Conservation (phyloP, 2,329 filamentous ascomycete species). For the Neofusicoccum ribis region DNA sequence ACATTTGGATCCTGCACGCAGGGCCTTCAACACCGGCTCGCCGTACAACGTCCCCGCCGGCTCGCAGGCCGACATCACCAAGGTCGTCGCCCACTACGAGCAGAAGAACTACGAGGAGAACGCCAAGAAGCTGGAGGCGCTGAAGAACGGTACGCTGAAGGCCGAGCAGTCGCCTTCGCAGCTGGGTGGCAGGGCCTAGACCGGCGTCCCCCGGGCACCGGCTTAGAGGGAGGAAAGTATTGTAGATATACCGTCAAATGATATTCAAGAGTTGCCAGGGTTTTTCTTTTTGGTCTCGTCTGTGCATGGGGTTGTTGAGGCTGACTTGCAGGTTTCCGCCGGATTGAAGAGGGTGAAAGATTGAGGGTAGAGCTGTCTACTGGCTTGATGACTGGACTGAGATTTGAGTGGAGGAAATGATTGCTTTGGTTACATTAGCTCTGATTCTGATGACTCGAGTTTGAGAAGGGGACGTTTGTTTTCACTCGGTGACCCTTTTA, state of each 20-base stretch:
- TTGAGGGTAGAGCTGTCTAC: no score
- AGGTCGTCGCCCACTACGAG: slow-evolving; percentile 64
- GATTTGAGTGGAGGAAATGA: no score
- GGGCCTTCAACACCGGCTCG: slow-evolving; percentile 62
- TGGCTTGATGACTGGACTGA: no score
- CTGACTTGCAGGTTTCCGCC: no score
- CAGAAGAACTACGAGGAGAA: slow-evolving; percentile 58
- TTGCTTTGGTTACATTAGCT: no score
- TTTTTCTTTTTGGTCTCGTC: background rate
- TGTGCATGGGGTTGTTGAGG: no score
- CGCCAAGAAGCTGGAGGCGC: slow-evolving; percentile 53
- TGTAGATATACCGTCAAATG: no score
- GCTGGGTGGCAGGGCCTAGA: background rate
- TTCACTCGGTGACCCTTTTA: no score
- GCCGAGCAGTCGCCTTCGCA: slow-evolving; percentile 24
- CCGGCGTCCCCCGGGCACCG: background rate
- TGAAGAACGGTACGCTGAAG: slow-evolving; percentile 38
- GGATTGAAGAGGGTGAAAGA: no score
- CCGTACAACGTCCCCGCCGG: slow-evolving; percentile 66
- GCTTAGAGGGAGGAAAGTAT: background rate
- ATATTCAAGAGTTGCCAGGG: background rate
- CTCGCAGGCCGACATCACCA: slow-evolving; percentile 58
- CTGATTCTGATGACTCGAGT: no score
- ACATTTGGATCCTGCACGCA: slow-evolving; percentile 29
- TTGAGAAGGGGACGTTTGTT: no score